These are phyloP conservation scores for Ogataea pini DNA, from an alignment of 805 yeast species.

Conservation along the genomic window DNA sequence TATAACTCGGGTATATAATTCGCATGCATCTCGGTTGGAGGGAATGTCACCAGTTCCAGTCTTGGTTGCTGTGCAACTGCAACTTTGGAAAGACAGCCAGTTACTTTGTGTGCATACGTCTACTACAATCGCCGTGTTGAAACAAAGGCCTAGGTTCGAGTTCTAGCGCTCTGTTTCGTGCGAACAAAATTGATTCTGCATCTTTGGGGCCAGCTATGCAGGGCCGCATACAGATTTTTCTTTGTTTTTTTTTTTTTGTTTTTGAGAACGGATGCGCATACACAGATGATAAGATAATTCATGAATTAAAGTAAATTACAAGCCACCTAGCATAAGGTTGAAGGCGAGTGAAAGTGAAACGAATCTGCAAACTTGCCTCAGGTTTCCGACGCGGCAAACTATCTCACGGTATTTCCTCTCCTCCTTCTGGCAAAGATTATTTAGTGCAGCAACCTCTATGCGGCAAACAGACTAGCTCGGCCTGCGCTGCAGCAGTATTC, in stretches of 20 bases:
- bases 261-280: background rate
- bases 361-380: background rate
- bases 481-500: background rate
- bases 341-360: background rate
- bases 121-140: background rate
- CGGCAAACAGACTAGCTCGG: background rate
- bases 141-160: background rate
- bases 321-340: background rate
- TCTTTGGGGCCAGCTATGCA: background rate
- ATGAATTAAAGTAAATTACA: background rate
- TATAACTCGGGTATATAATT: background rate
- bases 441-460: background rate
- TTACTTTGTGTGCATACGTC: background rate
- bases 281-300: slow-evolving; percentile 2
- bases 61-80: background rate
- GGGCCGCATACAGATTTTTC: background rate
- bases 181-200: background rate
- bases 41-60: background rate
- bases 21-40: background rate
- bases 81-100: background rate
- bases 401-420: background rate
- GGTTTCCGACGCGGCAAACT: background rate
- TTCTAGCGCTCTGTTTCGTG: background rate
- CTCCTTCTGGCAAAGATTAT: background rate
- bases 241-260: background rate